Conservation (phyloP, 2,329 filamentous ascomycete species). For the Rhynchosporium agropyri region DNA sequence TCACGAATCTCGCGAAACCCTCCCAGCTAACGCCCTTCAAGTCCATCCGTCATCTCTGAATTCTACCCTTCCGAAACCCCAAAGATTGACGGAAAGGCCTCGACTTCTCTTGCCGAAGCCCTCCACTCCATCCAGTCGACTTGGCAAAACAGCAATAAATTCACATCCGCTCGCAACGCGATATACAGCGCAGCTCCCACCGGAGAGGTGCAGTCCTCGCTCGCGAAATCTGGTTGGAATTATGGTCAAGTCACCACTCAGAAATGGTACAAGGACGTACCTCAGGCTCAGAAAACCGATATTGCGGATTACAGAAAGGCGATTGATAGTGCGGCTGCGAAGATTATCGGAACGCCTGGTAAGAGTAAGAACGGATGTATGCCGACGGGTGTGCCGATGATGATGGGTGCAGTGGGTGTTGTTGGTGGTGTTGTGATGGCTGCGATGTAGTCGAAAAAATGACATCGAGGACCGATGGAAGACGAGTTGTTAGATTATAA, state of each 20-base stretch:
- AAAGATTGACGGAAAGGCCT: constrained; percentile 26
- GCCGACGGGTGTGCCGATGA: constrained; percentile 21
- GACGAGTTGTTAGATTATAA: not conserved
- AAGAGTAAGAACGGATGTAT: constrained; percentile 23
- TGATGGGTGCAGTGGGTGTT: constrained; percentile 25
- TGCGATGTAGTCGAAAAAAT: not conserved
- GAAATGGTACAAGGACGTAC: constrained; percentile 35
- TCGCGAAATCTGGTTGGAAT: constrained; percentile 23
- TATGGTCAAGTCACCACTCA: constrained; percentile 25
- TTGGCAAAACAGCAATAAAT: constrained; percentile 27
- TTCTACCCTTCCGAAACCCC: constrained; percentile 31
- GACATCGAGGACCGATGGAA: not conserved
- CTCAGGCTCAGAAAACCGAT: constrained; percentile 27
- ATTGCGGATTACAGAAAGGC: constrained; percentile 25
- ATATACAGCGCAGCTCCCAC: constrained; percentile 32
- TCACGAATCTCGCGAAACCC: not conserved
- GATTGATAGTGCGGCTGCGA: constrained; percentile 26
- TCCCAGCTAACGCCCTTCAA: constrained; percentile 9
- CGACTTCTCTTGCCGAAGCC: constrained; percentile 32
- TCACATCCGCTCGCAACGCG: constrained; percentile 30
- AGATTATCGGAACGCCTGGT: constrained; percentile 29
- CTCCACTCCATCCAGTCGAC: constrained; percentile 28
- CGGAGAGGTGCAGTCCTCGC: constrained; percentile 17
- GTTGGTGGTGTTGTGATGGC: constrained; percentile 20
- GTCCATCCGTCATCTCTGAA: constrained; percentile 29